These are phyloP conservation scores for Trichomonas vaginalis DNA, from an alignment of 208 protist species.

Conservation along the genomic window DNA sequence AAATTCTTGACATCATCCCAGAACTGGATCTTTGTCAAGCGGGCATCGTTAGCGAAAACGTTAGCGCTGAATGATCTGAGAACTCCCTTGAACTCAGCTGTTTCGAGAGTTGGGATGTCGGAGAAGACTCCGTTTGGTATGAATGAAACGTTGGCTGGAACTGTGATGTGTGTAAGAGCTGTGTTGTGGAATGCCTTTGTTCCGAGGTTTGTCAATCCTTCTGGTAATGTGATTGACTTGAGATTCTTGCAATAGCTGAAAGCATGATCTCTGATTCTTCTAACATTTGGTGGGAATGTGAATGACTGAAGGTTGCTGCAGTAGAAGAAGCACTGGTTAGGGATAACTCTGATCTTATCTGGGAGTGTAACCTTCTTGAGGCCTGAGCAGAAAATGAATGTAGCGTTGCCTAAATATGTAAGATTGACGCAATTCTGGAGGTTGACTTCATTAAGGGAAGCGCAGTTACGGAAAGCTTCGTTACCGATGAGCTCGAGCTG, in stretches of 20 bases:
- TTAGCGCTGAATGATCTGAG: not conserved
- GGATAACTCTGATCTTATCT: not conserved
- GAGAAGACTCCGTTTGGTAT: not conserved
- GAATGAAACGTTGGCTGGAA: not conserved
- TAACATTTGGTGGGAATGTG: not conserved
- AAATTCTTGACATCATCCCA: not conserved
- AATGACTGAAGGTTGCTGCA: not conserved
- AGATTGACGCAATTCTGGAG: not conserved
- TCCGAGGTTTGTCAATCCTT: not conserved
- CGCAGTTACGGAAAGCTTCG: not conserved
- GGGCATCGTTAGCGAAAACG: not conserved
- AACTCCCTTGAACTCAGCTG: not conserved
- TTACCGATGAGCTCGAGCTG: not conserved
- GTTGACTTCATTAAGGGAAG: not conserved
- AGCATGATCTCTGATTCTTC: not conserved
- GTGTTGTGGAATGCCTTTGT: not conserved
- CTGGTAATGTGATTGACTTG: not conserved
- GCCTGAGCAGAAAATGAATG: not conserved
- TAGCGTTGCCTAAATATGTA: not conserved
- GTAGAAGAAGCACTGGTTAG: not conserved
- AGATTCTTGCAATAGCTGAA: not conserved
- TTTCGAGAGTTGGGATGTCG: not conserved
- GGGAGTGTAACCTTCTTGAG: not conserved
- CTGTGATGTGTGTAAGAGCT: not conserved
- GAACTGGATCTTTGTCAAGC: not conserved